Base-by-base conservation (phyloP, 257 asterid genomes). In the Leptodermis oblonga region DNA sequence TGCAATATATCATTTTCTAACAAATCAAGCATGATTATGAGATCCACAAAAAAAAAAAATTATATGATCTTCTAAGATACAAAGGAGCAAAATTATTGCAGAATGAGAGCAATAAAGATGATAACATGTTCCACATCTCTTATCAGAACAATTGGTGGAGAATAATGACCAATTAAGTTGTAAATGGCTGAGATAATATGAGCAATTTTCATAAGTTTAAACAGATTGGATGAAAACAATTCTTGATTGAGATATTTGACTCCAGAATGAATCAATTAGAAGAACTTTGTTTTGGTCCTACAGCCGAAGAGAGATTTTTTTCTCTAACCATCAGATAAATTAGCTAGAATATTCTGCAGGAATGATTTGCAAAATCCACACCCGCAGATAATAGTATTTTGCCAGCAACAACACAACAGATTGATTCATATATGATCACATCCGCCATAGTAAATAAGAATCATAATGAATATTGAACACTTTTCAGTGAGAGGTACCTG, bases 401-500 rank as follows among this genome's bases (percentile, higher is more conserved):
- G 20, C 64, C 5, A 30, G n/a, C 42, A 30, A 58, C 42, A 58
- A n/a, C 64, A 58, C 14, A 59, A 61, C 65, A 36, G 12, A 56
- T 13, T 10, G 6, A 5, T 26, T 14, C 62, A 26, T 56, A 33
- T 28, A 37, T 9, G 14, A 58, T 58, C 62, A 55, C 36, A 55
- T 10, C 62, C 36, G 1, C 62, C 5, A 25, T 4, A 55, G 59
- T 28, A 25, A 34, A 31, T 13, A 58, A 58, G 41, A 58, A 58
- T 14, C 42, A 31, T 58, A 56, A 26, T 43, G 49, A 31, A 58
- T 23, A 14, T 15, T 30, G 42, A 15, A 26, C 31, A 11, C 34
- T 58, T 70, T 52, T 10, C 20, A 10, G n/a, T 33, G 36, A 65
- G 26, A n/a, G 26, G 68, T 80, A 90, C 98, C 98, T 69, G 99